These are phyloP conservation scores for Paecilomyces formosus DNA, from an alignment of 2,329 filamentous ascomycete genomes.

Conservation along the genomic window DNA sequence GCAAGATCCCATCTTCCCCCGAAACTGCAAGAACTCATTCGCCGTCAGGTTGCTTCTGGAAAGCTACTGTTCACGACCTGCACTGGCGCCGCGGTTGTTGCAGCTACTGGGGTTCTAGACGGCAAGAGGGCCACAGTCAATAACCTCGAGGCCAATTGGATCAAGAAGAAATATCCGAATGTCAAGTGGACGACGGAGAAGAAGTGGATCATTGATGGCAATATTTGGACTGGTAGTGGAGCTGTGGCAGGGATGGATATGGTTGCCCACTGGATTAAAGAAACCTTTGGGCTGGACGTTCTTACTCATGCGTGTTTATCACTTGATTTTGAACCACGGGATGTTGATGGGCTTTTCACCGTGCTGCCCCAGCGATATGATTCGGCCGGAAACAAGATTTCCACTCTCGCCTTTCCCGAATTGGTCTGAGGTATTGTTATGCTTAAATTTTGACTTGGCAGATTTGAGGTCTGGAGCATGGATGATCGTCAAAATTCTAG, in stretches of 20 bases:
- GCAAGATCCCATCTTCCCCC: conserved; percentile 19
- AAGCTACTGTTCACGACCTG: conserved; percentile 20
- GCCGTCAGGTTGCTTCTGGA: conserved; percentile 26
- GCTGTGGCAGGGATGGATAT: conserved; percentile 42
- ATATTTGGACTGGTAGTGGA: conserved; percentile 42
- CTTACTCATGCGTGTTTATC: conserved; percentile 12
- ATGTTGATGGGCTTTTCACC: conserved; percentile 21
- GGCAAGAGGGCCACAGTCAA: conserved; percentile 39
- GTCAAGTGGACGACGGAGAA: conserved; percentile 39
- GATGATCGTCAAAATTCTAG: background rate
- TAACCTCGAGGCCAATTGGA: conserved; percentile 22
- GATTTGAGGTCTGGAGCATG: too few species aligned
- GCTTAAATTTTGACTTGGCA: too few species aligned
- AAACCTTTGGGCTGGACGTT: conserved; percentile 24
- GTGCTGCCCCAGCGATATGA: conserved; percentile 22
- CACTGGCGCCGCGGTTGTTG: conserved; percentile 11
- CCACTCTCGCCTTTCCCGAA: conserved; percentile 13
- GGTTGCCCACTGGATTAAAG: conserved; percentile 34
- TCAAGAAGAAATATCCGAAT: conserved; percentile 26
- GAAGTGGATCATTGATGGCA: conserved; percentile 40
- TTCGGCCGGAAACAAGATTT: conserved; percentile 20
- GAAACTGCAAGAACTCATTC: conserved; percentile 24
- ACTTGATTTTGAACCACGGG: conserved; percentile 32
- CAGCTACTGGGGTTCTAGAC: conserved; percentile 32
- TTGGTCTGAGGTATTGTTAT: too few species aligned